A percentile compares a stretch with the other conserved stretches of the same genome.
These are phyloP conservation scores for Amanita jacksonii DNA, from an alignment of 768 basidiomycete genomes.

Conservation along the genomic window DNA sequence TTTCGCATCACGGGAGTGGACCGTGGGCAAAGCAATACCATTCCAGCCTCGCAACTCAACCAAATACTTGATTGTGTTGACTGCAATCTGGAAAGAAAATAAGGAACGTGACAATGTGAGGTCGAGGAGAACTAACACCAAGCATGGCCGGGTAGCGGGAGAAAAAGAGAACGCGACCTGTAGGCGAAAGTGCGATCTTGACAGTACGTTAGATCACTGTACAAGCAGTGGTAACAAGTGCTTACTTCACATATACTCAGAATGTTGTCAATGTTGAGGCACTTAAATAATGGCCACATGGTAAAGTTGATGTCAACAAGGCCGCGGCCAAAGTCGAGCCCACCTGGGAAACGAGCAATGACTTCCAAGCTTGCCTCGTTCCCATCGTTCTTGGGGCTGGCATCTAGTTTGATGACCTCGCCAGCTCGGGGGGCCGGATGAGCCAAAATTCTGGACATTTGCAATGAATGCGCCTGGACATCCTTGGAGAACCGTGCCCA, in stretches of 20 bases:
- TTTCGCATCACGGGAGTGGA: slow-evolving; percentile 84
- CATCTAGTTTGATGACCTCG: slow-evolving; percentile 78
- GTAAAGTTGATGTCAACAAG: slow-evolving; percentile 92
- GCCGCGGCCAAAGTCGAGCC: slow-evolving; percentile 85
- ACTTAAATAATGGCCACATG: slow-evolving; percentile 95
- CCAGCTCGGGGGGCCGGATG: slow-evolving; percentile 84
- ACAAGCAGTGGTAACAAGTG: neutral
- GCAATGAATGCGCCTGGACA: slow-evolving; percentile 85
- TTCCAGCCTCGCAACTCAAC: slow-evolving; percentile 92
- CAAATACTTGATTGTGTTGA: slow-evolving; percentile 84
- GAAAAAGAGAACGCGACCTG: slow-evolving; percentile 70
- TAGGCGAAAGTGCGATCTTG: slow-evolving; percentile 65
- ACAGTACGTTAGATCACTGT: neutral
- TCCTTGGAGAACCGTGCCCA: slow-evolving; percentile 95
- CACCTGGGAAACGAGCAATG: slow-evolving; percentile 86
- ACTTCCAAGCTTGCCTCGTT: slow-evolving; percentile 60
- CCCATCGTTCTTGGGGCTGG: slow-evolving; percentile 54
- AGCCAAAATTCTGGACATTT: slow-evolving; percentile 80
- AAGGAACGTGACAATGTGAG: slow-evolving; percentile 4
- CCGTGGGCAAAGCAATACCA: slow-evolving; percentile 73
- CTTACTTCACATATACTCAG: slow-evolving; percentile 82
- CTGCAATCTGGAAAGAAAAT: slow-evolving; percentile 52
- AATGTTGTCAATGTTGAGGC: slow-evolving; percentile 87
- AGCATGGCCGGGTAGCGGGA: slow-evolving; percentile 89
- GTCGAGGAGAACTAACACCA: slow-evolving; percentile 38